Percentiles rank a stretch among this genome's conserved stretches.
Evolutionary conservation across 1,284 basidiomycete species (phyloP).

Genomic region (Marasmius oreades): DNA sequence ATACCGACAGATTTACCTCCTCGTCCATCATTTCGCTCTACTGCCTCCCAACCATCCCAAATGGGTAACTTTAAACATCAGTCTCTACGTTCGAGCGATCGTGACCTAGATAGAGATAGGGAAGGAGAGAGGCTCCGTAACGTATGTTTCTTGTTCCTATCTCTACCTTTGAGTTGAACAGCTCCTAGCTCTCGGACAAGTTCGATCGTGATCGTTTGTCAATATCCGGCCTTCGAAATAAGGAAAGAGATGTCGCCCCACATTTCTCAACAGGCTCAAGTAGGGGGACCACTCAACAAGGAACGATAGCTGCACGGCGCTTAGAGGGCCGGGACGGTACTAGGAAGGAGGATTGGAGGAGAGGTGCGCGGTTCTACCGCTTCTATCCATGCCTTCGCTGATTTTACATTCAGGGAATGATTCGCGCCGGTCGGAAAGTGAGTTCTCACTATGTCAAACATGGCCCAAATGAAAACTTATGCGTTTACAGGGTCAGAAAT

Average conservation of each 20-base stretch:
- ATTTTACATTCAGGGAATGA: slow-evolving; percentile 40
- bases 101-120: slow-evolving; percentile 65
- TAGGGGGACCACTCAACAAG: slow-evolving; percentile 39
- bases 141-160: slow-evolving; percentile 38
- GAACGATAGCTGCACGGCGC: slow-evolving; percentile 41
- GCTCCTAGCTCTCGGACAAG: slow-evolving; percentile 70
- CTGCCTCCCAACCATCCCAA: slow-evolving; percentile 76
- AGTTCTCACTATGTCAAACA: slow-evolving; percentile 23
- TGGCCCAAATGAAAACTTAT: background rate
- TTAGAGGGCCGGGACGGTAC: slow-evolving; percentile 53
- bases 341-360: slow-evolving; percentile 78
- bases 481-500: background rate
- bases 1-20: slow-evolving; percentile 43
- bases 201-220: slow-evolving; percentile 76
- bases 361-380: slow-evolving; percentile 45
- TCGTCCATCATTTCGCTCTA: slow-evolving; percentile 66
- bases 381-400: slow-evolving; percentile 10
- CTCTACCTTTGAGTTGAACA: slow-evolving; percentile 6
- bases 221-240: slow-evolving; percentile 46
- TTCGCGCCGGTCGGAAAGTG: slow-evolving; percentile 47
- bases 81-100: slow-evolving; percentile 62
- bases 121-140: slow-evolving; percentile 73
- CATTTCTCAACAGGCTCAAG: slow-evolving; percentile 49
- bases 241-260: slow-evolving; percentile 67
- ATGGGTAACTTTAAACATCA: slow-evolving; percentile 90